Base-by-base conservation (phyloP, 2,329 filamentous ascomycete genomes). In the Chrysosporium keratinophilum region DNA sequence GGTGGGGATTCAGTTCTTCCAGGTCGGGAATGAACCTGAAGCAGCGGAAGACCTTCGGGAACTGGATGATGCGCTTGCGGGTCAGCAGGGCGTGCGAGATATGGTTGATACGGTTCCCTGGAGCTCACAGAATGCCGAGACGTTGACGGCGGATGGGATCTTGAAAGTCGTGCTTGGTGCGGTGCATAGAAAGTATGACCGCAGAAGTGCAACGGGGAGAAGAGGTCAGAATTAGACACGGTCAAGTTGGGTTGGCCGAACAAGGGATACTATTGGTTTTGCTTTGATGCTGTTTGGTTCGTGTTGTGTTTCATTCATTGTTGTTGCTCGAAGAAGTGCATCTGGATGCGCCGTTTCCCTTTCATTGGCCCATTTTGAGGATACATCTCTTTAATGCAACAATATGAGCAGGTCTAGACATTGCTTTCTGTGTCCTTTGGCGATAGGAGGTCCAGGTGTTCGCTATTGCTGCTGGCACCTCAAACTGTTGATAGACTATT, bases 1-100 rank as follows among this genome's bases (percentile, higher is more conserved):
- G 72, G 75, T 96, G 7, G 91, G 91, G 34, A 81, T 97, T 54
- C 91, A 97, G 68, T 97, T 97, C 74, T 95, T 97, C 75, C 91
- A 96, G 70, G 86, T 97, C 43, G 91, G 93, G 54, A 77, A 79
- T 48, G 87, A 95, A 61, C 64, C 71, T 0, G 73, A 69, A 0
- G 91, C 90, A 0, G 75, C 76, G 1, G 69, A 76, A 59, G 81
- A 84, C 53, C 74, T 97, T 39, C 73, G 78, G 60, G 76, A 83
- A 45, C 75, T 97, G 6, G 91, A 97, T 64, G 87, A 96, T 66
- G 78, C 78, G 2, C 71, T 93, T 35, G 73, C 70, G 1, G 74
- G 78, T 41, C 63, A 79, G n/a, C 72, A 75, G 23, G 72, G 76
- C 31, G 74, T 91, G 14, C 75, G 91, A 15, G 91, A 97, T 70